phyloP scores from a whole-genome alignment of 257 asterid genomes.

The Buddleja alternifolia region DNA sequence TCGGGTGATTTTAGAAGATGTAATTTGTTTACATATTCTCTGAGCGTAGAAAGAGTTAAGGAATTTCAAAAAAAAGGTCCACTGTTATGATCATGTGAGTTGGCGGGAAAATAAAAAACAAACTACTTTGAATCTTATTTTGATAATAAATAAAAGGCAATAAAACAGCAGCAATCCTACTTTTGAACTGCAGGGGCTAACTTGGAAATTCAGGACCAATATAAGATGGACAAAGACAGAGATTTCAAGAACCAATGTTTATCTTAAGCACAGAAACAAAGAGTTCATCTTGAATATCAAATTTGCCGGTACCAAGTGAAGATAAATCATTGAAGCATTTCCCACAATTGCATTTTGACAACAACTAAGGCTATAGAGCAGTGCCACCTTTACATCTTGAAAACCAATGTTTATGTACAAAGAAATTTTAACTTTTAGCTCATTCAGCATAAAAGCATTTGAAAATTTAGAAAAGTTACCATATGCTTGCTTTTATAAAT shows the following conservation, averaged over 20 bases:
- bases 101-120: constrained; percentile 7
- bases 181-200: background rate
- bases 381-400: background rate
- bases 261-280: too few relatives aligned
- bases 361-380: too few relatives aligned
- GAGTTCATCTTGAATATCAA: too few relatives aligned
- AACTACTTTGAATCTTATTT: constrained; percentile 6
- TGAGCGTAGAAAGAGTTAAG: constrained; percentile 78
- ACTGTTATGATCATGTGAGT: background rate
- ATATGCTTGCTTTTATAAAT: constrained; percentile 4
- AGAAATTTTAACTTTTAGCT: constrained; percentile 12
- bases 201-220: too few relatives aligned
- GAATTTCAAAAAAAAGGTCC: constrained; percentile 39
- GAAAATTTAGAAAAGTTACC: background rate
- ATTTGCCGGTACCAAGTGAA: too few relatives aligned
- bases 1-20: constrained; percentile 73
- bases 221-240: too few relatives aligned
- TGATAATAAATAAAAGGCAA: background rate
- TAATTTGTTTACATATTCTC: constrained; percentile 60
- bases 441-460: constrained; percentile 9
- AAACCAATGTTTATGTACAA: background rate
- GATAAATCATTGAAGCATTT: too few relatives aligned
- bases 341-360: too few relatives aligned
- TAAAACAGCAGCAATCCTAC: background rate
- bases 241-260: too few relatives aligned